Base-by-base conservation (phyloP, 2,329 filamentous ascomycete species). In the Shiraia sp. region DNA sequence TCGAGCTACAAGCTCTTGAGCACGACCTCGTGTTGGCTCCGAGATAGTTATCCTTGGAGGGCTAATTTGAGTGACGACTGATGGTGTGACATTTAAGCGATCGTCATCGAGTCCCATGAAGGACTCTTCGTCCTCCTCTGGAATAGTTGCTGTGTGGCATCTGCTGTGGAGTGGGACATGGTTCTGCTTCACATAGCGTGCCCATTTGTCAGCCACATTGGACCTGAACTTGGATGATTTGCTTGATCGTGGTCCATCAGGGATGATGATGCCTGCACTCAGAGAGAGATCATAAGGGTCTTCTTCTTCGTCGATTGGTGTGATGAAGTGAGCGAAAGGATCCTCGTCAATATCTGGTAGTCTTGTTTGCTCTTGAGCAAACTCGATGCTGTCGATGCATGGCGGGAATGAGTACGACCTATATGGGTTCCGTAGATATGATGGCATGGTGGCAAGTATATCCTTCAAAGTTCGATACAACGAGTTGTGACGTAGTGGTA, bases 301-400 rank as follows among this genome's bases (percentile, higher is more conserved):
- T 26, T 72, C 70, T 14, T 71, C 70, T 28, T 73, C 70, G n/a
- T 52, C 53, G 36, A 73, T 56, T 2, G 70, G 70, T 6, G 64
- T 67, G 14, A 73, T 59, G 59, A 73, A 73, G 57, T 73, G 70
- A 23, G 69, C 63, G 44, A 72, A 72, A 6, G 70, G 70, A 29
- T 73, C 67, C 29, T 73, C 69, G 42, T 73, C 70, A 41, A 72
- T 72, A 41, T 72, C 66, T 10, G 65, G 66, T 2, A 71, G 9
- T 58, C 45, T 10, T 34, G 23, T 7, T 51, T 53, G 38, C 2
- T 42, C 23, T 6, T 54, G 19, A 32, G 48, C 53, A 34, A 57
- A 51, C 25, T 61, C 57, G 34, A 59, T 42, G 33, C 38, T 57
- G 31, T 68, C 57, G 36, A 68, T 47, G 49, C 58, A 65, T 17